phyloP scores from a whole-genome alignment of 306 rosid species.

The Prosopis cineraria region DNA sequence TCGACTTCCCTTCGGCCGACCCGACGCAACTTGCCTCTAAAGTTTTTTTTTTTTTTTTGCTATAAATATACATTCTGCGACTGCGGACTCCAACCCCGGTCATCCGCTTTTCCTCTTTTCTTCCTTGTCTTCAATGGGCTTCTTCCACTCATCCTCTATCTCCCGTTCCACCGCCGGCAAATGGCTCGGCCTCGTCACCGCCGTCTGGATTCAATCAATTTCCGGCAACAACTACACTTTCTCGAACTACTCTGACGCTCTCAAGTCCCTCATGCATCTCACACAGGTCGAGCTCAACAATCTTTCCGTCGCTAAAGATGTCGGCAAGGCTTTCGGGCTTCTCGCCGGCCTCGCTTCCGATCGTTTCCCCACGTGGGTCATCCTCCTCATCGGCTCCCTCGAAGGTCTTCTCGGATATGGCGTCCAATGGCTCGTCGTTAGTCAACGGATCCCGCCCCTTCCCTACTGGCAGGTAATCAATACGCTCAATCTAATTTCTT shows the following conservation, averaged over 20 bases:
- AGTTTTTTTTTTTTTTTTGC: too few relatives aligned
- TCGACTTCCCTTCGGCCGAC: background rate
- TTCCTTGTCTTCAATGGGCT: slow-evolving; percentile 44
- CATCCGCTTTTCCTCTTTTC: background rate
- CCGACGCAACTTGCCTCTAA: too few relatives aligned
- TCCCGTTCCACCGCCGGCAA: slow-evolving; percentile 42
- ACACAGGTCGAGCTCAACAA: slow-evolving; percentile 77
- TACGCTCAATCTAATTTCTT: background rate
- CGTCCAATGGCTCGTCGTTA: slow-evolving; percentile 78
- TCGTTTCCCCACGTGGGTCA: slow-evolving; percentile 53
- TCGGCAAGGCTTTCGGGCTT: slow-evolving; percentile 68
- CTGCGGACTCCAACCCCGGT: background rate
- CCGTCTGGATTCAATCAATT: slow-evolving; percentile 87
- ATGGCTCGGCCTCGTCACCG: slow-evolving; percentile 85
- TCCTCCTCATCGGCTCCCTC: slow-evolving; percentile 63
- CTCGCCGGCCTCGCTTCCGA: slow-evolving; percentile 69
- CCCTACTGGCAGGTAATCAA: slow-evolving; percentile 79
- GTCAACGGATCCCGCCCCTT: slow-evolving; percentile 60
- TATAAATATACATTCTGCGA: background rate
- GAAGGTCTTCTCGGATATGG: slow-evolving; percentile 73
- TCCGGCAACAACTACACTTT: slow-evolving; percentile 98
- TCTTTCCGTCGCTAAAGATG: slow-evolving; percentile 70
- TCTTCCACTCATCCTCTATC: background rate
- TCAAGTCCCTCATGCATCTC: slow-evolving; percentile 78
- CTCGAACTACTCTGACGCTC: slow-evolving; percentile 82